phyloP scores from a whole-genome alignment of 2,329 filamentous ascomycete genomes.

The Colletotrichum sidae region DNA sequence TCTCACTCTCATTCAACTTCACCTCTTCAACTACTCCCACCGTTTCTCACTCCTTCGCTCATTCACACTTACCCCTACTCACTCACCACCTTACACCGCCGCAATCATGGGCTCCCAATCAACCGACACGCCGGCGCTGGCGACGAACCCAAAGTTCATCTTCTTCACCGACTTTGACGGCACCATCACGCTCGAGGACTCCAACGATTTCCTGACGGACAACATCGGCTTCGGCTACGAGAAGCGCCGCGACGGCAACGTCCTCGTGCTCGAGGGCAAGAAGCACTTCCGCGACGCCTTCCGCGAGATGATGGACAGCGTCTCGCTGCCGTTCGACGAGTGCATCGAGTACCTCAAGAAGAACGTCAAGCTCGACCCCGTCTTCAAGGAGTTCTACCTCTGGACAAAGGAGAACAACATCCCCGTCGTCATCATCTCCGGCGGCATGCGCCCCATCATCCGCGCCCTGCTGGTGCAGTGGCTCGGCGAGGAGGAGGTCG shows the following conservation, averaged over 20 bases:
- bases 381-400: slow-evolving; percentile 87
- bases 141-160: slow-evolving; percentile 85
- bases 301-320: slow-evolving; percentile 90
- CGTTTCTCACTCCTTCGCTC: neutral
- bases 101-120: slow-evolving; percentile 56
- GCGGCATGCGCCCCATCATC: slow-evolving; percentile 94
- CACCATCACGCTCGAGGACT: slow-evolving; percentile 83
- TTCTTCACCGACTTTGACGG: slow-evolving; percentile 99
- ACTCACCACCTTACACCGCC: neutral
- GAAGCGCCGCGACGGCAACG: slow-evolving; percentile 78
- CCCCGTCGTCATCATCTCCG: slow-evolving; percentile 90
- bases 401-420: slow-evolving; percentile 87
- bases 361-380: slow-evolving; percentile 89
- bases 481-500: slow-evolving; percentile 78
- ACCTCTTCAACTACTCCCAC: neutral
- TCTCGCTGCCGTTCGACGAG: slow-evolving; percentile 82
- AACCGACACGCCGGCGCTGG: slow-evolving; percentile 66
- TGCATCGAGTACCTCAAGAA: slow-evolving; percentile 83
- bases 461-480: slow-evolving; percentile 82
- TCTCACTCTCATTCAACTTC: slow-evolving; percentile 8
- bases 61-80: neutral
- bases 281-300: slow-evolving; percentile 88
- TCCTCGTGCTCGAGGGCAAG: slow-evolving; percentile 78
- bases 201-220: slow-evolving; percentile 83
- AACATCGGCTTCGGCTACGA: slow-evolving; percentile 85